Evolutionary conservation across 345 rosid genomes (phyloP).

Genomic region (Salix caprea): DNA sequence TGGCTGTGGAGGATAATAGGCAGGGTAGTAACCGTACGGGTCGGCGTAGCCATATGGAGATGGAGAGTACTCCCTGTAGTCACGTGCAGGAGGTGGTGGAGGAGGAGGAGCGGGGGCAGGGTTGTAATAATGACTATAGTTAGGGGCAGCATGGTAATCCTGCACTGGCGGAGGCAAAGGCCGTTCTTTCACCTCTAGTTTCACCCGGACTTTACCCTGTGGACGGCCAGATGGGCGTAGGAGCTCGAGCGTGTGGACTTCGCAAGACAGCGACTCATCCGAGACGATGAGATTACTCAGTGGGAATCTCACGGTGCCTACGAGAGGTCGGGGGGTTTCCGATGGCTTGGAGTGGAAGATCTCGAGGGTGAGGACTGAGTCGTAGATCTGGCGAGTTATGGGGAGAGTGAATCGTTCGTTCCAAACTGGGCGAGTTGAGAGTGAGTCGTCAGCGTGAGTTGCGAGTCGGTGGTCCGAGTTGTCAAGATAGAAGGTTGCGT

Average conservation of each 20-base stretch:
- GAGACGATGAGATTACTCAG: slow-evolving; percentile 1
- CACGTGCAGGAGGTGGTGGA: slow-evolving; percentile 18
- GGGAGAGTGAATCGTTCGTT: slow-evolving; percentile 25
- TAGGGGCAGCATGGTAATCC: slow-evolving; percentile 40
- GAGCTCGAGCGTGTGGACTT: not conserved
- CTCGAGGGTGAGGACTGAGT: slow-evolving; percentile 18
- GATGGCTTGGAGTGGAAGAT: slow-evolving; percentile 23
- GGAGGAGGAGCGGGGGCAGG: slow-evolving; percentile 38
- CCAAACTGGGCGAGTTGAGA: slow-evolving; percentile 22
- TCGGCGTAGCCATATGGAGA: slow-evolving; percentile 22
- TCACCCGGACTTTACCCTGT: slow-evolving; percentile 15
- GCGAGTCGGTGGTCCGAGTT: slow-evolving; percentile 15
- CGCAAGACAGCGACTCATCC: not conserved
- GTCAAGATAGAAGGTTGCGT: slow-evolving; percentile 16
- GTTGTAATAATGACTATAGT: slow-evolving; percentile 38
- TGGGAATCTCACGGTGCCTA: slow-evolving; percentile 15
- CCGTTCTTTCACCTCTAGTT: slow-evolving; percentile 8
- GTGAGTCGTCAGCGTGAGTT: slow-evolving; percentile 16
- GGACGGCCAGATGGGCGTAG: slow-evolving; percentile 22
- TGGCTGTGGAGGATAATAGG: slow-evolving; percentile 31
- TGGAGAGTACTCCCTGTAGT: slow-evolving; percentile 37
- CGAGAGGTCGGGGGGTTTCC: slow-evolving; percentile 20
- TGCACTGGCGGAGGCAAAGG: slow-evolving; percentile 30
- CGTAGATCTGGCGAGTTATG: slow-evolving; percentile 18
- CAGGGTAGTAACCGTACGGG: slow-evolving; percentile 29